Evolutionary conservation across 495 filamentous ascomycete species (phyloP), one percentile per base, ranked within the genome.

Genomic region (Xylaria grammica): DNA sequence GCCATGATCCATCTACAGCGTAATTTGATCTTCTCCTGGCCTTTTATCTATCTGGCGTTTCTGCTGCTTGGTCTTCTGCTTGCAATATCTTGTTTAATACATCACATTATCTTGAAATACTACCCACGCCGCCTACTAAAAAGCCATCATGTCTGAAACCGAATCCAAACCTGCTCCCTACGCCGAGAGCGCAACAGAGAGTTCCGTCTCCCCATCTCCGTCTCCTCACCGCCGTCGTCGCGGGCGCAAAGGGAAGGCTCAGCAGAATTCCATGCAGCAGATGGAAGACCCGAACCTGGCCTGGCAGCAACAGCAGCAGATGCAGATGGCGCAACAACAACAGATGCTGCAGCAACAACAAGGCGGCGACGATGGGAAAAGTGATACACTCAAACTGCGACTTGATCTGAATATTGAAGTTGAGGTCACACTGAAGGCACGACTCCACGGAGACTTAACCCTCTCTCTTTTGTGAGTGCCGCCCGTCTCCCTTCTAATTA

Each of bases 391-490:
- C 60, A 76, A 86, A 44, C 72, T 95, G 70, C 79, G 91, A 60
- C 74, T 96, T 65, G 91, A 94, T 73, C 71, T 94, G 40, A 93
- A 94, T 77, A 74, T 96, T 36, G 91, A 94, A 71, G 86, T 94
- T 67, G 89, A 94, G 78, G 85, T 96, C 27, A 86, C 92, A 67
- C 79, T 96, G 22, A 92, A 92, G 81, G 92, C 92, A 7, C 92
- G 91, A 79, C 91, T 96, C 72, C 88, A 93, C 69, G 90, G 92
- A 69, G 92, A 94, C 83, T 77, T 94, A 68, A 93, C 91, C 15
- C 71, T 96, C 63, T 89, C 88, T 45, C 81, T 96, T 67, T 78
- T 96, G 91, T 92, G 74, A 81, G 88, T 89, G 9, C 20, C 20
- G 13, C 44, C 9, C 7, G 1, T 6, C 26, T 32, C 1, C 2